A percentile compares a stretch with the other conserved stretches of the same genome.
Evolutionary conservation across 768 basidiomycete genomes (phyloP).

Genomic region (Hydnum rufescens): DNA sequence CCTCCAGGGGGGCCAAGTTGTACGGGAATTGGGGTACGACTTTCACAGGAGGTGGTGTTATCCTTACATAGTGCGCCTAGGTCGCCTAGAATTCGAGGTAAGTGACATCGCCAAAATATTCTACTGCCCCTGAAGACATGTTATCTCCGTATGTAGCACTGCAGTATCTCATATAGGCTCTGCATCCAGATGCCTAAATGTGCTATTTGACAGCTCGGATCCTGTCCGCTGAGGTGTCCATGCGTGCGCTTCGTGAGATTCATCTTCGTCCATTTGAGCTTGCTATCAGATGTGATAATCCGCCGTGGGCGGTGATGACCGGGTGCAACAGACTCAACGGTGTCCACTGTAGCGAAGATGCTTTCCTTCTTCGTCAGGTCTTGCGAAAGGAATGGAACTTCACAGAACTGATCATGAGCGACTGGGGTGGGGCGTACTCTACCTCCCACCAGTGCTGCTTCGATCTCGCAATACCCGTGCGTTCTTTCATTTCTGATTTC

Average conservation of each 20-base stretch:
- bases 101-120: no score
- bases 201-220: no score
- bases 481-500: slow-evolving; percentile 10
- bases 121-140: no score
- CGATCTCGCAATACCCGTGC: slow-evolving; percentile 41
- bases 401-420: slow-evolving; percentile 40
- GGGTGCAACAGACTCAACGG: slow-evolving; percentile 12
- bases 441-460: slow-evolving; percentile 36
- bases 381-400: slow-evolving; percentile 47
- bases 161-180: no score
- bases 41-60: no score
- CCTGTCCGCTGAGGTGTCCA: slow-evolving; percentile 31
- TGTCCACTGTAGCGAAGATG: slow-evolving; percentile 35
- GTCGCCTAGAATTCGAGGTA: no score
- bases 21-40: no score
- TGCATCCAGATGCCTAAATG: no score
- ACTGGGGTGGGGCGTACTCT: slow-evolving; percentile 33
- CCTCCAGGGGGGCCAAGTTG: no score
- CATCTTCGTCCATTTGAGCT: slow-evolving; percentile 41
- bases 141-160: no score
- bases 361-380: slow-evolving; percentile 29
- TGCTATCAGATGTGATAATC: background rate
- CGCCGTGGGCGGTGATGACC: background rate
- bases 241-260: slow-evolving; percentile 49
- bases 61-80: no score